Conservation (phyloP, 352 stramenopile species). For the Phytophthora ramorum region DNA sequence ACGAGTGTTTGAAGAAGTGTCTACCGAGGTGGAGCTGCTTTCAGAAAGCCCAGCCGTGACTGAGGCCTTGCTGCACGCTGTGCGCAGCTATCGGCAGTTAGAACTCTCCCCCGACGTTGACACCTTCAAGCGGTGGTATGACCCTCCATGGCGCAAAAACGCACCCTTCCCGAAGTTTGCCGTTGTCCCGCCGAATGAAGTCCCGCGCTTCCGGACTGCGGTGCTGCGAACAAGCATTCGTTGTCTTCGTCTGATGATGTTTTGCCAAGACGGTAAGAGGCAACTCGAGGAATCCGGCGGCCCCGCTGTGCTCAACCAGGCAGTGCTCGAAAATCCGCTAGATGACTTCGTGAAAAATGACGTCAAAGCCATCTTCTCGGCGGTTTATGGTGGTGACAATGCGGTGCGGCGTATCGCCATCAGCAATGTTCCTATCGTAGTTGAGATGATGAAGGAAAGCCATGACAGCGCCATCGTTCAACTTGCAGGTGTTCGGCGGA, state of each 20-base stretch:
- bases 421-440: conserved; percentile 53
- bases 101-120: conserved; percentile 61
- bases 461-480: conserved; percentile 67
- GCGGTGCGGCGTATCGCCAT: conserved; percentile 70
- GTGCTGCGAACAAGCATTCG: conserved; percentile 67
- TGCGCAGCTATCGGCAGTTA: conserved; percentile 51
- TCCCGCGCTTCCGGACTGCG: conserved; percentile 57
- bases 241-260: conserved; percentile 71
- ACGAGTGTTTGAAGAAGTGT: conserved; percentile 65
- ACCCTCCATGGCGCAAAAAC: conserved; percentile 57
- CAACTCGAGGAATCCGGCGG: conserved; percentile 50
- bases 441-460: conserved; percentile 76
- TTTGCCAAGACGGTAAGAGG: conserved; percentile 53
- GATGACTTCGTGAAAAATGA: conserved; percentile 81
- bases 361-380: conserved; percentile 76
- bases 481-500: conserved; percentile 53
- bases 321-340: conserved; percentile 63
- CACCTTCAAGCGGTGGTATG: conserved; percentile 61
- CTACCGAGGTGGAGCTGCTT: conserved; percentile 76
- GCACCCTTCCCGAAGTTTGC: conserved; percentile 59
- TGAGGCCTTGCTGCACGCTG: conserved; percentile 48
- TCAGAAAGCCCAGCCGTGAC: conserved; percentile 63
- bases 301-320: conserved; percentile 57
- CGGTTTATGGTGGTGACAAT: conserved; percentile 73
- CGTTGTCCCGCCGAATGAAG: conserved; percentile 50